Base-by-base conservation (phyloP, 768 basidiomycete genomes). In the Dentipellis sp. region DNA sequence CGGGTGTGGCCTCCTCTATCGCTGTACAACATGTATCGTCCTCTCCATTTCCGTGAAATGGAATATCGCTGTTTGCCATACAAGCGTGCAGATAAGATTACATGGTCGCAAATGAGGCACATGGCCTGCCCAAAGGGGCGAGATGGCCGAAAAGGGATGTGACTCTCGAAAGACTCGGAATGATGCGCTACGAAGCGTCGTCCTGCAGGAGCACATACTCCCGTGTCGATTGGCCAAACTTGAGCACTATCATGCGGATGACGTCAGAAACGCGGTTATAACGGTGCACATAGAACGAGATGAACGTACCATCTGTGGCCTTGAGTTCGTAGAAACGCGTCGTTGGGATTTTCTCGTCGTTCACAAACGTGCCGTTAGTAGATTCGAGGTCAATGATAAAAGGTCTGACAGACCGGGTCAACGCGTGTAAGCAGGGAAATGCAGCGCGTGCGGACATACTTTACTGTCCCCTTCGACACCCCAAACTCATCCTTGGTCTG, bases 351-450 rank as follows among this genome's bases (percentile, higher is more conserved):
- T 77, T 71, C 64, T 86, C 80, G 59, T 85, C 91, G 64, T 98
- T 98, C 48, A 99, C 95, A 62, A 81, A 77, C 0, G 97, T 98
- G 2, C 90, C 85, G 66, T 99, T 99, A 2, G 97, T 97, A n/a
- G 94, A 97, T 63, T 99, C 94, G 9, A 99, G 81, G 71, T 99
- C 97, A 58, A 99, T 97, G 51, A 99, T 81, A 68, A 94, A 99
- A 1, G 97, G 94, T 66, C 94, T 98, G 61, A 12, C 53, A 17
- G 29, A 36, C 46, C 21, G 58, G 11, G 14, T 53, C 37, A 57
- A 45, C 53, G 46, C 22, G 39, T 49, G 50, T 29, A 21, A n/a
- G 10, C 10, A 38, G 14, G 23, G 19, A 42, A 50, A 37, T 49
- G 38, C n/a, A 54, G 42, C 11, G 12, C 12, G 9, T 10, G 39